These are phyloP conservation scores for Salix purpurea DNA, from an alignment of 345 rosid genomes.

Conservation along the genomic window DNA sequence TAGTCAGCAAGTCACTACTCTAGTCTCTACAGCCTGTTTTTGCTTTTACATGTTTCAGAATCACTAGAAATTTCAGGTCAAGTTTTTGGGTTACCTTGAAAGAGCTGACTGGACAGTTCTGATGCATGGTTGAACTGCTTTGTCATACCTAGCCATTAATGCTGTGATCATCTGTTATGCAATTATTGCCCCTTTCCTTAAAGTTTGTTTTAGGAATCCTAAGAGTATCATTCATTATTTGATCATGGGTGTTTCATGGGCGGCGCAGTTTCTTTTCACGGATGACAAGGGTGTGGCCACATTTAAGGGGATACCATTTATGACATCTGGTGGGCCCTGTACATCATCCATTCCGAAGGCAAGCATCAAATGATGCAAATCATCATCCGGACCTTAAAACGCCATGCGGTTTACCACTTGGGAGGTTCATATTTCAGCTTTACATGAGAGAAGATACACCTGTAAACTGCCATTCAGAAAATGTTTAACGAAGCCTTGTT, in stretches of 20 bases:
- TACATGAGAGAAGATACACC: background rate
- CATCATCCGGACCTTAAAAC: background rate
- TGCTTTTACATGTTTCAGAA: conserved; percentile 1
- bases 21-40: background rate
- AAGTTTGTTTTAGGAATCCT: conserved; percentile 1
- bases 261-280: conserved; percentile 76
- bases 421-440: conserved; percentile 4
- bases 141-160: background rate
- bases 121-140: conserved; percentile 1
- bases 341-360: conserved; percentile 73
- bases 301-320: conserved; percentile 81
- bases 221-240: background rate
- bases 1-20: background rate
- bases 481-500: too few relatives aligned
- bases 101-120: background rate
- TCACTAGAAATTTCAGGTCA: background rate
- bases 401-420: background rate
- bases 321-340: conserved; percentile 88
- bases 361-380: conserved; percentile 51
- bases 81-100: background rate
- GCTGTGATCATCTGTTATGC: background rate
- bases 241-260: conserved; percentile 15
- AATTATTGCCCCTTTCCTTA: background rate
- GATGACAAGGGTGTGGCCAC: conserved; percentile 93
- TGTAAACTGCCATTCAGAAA: background rate